A percentile compares a stretch with the other conserved stretches of the same genome.
These are phyloP conservation scores for Epichloe scottii DNA, from an alignment of 2,329 filamentous ascomycete genomes.

Conservation along the genomic window DNA sequence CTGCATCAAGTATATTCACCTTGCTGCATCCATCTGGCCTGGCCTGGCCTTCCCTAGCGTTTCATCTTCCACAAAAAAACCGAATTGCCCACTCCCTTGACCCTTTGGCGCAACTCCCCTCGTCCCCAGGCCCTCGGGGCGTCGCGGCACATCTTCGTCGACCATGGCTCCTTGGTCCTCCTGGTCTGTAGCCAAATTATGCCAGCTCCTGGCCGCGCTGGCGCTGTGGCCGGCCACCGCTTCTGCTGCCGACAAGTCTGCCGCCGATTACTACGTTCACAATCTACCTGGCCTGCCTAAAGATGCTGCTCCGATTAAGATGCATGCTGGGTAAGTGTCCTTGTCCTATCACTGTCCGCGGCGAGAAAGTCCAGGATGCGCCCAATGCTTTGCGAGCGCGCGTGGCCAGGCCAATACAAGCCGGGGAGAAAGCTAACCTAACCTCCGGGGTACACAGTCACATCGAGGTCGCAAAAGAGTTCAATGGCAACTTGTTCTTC, in stretches of 20 bases:
- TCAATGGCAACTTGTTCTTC: conserved; percentile 94
- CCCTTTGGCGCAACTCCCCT: not conserved
- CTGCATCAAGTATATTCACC: not conserved
- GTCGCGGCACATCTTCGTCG: not conserved
- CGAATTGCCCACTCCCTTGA: not conserved
- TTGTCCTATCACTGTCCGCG: not conserved
- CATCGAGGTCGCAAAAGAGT: conserved; percentile 73
- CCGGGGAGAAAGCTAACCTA: not conserved
- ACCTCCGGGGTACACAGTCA: conserved; percentile 45
- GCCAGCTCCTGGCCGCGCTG: conserved; percentile 20
- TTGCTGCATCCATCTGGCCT: not conserved
- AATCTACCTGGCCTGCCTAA: conserved; percentile 73
- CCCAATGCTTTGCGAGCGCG: not conserved
- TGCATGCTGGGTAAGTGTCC: conserved; percentile 82
- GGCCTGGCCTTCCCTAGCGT: not conserved
- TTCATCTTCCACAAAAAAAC: not conserved
- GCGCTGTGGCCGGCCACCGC: conserved; percentile 29
- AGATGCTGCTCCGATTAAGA: conserved; percentile 64
- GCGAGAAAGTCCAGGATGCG: not conserved
- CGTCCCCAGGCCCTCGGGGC: not conserved
- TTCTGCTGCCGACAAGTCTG: conserved; percentile 17
- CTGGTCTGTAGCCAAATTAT: conserved; percentile 1
- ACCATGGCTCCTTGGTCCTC: conserved; percentile 3
- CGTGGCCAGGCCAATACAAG: not conserved
- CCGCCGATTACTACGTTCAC: conserved; percentile 79